Evolutionary conservation across 352 stramenopile genomes (phyloP).

Genomic region (Blastocystis sp.): DNA sequence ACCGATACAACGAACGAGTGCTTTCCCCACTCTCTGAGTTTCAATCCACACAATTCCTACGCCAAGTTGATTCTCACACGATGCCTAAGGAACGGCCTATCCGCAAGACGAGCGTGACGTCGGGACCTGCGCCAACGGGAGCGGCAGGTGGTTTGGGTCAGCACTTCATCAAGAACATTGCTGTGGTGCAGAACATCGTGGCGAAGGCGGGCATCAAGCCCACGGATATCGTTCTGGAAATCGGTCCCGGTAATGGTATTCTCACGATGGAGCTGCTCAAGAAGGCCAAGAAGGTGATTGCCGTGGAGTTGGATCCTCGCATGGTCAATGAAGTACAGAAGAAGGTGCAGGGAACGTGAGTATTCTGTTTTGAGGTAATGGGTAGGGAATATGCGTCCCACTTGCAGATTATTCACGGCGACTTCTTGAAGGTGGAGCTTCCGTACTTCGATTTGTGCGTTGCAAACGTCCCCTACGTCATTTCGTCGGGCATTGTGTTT

Average conservation of each 20-base stretch:
- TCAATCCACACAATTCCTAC: neutral
- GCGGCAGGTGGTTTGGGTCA: conserved; percentile 83
- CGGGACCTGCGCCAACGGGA: conserved; percentile 69
- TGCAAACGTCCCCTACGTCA: conserved; percentile 97
- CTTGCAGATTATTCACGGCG: conserved; percentile 95
- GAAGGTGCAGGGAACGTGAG: conserved; percentile 90
- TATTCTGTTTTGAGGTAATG: conserved; percentile 67
- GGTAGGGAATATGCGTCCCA: conserved; percentile 83
- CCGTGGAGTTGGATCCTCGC: conserved; percentile 94
- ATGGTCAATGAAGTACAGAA: conserved; percentile 99
- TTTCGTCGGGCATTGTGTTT: conserved; percentile 96
- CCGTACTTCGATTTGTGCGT: conserved; percentile 99
- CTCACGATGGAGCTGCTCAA: conserved; percentile 96
- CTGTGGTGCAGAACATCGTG: conserved; percentile 84
- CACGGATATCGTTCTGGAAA: conserved; percentile 92
- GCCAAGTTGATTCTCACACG: neutral
- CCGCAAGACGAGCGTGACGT: conserved; percentile 32
- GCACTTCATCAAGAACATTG: conserved; percentile 91
- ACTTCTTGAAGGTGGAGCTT: conserved; percentile 96
- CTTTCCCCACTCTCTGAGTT: neutral
- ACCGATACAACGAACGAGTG: neutral
- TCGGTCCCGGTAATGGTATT: conserved; percentile 95
- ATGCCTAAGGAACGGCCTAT: conserved; percentile 71
- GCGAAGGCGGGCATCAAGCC: conserved; percentile 88
- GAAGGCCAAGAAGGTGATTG: conserved; percentile 91